Percentiles rank a stretch among this genome's conserved stretches.
These are phyloP conservation scores for Aspergillus pseudoglaucus DNA, from an alignment of 2,329 filamentous ascomycete species.

Conservation along the genomic window DNA sequence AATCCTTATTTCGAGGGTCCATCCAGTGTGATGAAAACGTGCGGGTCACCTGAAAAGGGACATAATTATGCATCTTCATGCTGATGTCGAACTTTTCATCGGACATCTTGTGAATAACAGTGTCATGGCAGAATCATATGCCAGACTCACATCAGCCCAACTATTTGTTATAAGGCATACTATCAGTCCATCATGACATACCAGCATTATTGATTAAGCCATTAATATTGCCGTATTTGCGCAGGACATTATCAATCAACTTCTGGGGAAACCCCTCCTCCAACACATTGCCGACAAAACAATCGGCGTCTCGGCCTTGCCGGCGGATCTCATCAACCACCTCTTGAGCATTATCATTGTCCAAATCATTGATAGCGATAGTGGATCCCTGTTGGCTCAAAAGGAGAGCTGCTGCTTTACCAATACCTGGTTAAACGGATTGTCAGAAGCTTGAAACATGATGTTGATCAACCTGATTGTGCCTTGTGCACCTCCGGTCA, in stretches of 20 bases:
- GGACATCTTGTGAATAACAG: conserved; percentile 10
- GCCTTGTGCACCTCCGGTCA: conserved; percentile 9
- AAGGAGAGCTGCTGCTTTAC: conserved; percentile 4
- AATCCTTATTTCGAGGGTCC: conserved; percentile 18
- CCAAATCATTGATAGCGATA: conserved; percentile 7
- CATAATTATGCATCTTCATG: conserved; percentile 46
- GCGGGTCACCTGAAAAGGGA: conserved; percentile 48
- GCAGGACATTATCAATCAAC: conserved; percentile 4
- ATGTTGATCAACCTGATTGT: neutral
- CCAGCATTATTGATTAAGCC: conserved; percentile 10
- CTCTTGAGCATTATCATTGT: conserved; percentile 4
- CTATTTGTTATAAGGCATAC: neutral
- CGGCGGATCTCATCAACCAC: conserved; percentile 1
- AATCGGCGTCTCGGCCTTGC: neutral
- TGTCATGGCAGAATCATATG: conserved; percentile 10
- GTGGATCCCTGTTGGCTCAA: conserved; percentile 7
- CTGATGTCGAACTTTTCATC: conserved; percentile 36
- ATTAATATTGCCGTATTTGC: conserved; percentile 6
- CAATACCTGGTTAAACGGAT: conserved; percentile 5
- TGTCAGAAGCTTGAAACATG: too few species aligned
- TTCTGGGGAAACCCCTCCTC: conserved; percentile 2
- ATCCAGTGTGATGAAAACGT: conserved; percentile 48
- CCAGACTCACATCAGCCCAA: neutral
- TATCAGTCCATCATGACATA: conserved; percentile 1
- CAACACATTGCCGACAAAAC: neutral